phyloP scores from a whole-genome alignment of 257 asterid genomes.

The Solanum corneliomulleri region DNA sequence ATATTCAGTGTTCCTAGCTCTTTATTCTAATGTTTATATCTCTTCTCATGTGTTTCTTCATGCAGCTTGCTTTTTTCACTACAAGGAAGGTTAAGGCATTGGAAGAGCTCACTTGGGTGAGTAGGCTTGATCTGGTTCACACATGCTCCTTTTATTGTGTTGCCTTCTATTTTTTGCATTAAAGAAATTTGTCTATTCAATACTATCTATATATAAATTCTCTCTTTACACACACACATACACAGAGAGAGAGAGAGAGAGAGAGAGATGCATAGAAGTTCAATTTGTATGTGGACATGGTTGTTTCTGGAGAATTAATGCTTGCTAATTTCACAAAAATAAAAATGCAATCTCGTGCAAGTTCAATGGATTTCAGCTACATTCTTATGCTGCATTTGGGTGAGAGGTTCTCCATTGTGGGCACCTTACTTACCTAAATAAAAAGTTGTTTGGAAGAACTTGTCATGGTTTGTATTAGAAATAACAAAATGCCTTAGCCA shows the following conservation, averaged over 20 bases:
- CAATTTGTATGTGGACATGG: neutral
- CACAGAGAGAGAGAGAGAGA: neutral
- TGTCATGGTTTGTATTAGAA: neutral
- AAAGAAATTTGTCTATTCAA: neutral
- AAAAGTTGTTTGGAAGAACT: neutral
- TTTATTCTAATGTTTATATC: neutral
- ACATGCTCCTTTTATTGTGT: neutral
- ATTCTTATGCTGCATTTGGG: neutral
- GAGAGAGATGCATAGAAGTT: neutral
- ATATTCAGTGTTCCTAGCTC: neutral
- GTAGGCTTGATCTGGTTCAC: constrained; percentile 7
- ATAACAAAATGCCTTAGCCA: neutral
- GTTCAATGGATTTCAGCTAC: neutral
- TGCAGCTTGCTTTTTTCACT: constrained; percentile 86
- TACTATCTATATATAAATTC: neutral
- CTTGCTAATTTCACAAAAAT: neutral
- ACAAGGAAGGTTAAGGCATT: constrained; percentile 65
- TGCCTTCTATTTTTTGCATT: neutral
- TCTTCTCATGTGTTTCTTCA: constrained; percentile 4
- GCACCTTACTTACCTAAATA: neutral
- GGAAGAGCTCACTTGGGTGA: constrained; percentile 98
- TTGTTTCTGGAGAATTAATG: neutral
- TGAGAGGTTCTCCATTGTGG: neutral
- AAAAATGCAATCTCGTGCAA: neutral
- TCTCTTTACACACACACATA: neutral